Evolutionary conservation across 768 basidiomycete genomes (phyloP), one percentile per base, ranked within the genome.

Genomic region (Leccinum variicolor): DNA sequence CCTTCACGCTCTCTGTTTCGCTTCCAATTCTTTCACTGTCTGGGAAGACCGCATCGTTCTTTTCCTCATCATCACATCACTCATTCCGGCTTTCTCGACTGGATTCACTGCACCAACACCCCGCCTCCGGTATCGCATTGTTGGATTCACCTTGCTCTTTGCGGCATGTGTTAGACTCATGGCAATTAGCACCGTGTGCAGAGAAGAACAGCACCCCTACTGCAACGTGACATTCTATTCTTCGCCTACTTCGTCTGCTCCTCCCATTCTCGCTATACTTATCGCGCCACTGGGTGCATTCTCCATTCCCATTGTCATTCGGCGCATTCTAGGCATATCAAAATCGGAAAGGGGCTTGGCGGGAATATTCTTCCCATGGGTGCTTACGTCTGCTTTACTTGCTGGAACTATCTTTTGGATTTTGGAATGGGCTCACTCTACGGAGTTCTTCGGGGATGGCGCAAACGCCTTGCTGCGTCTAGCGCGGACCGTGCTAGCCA

Each of bases 21-120:
- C 88, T 15, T 96, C 94, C 25, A 98, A 98, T 76, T 97, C 94
- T 0, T 96, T 92, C 77, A 92, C 91, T n/a, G 83, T 98, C 71
- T 98, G 94, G 94, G 97, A 99, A 80, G 95, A 98, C 69, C 82
- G 82, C 31, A 77, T 92, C 55, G 78, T 89, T 11, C 82, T 85
- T 8, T 95, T 86, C 79, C 80, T 98, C 54, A 75, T 87, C 58
- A 68, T 86, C 46, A 82, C 82, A 36, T 89, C 84, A 31, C 74
- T 93, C 36, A 72, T 84, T 11, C 85, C 86, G 0, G 76, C 75
- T 57, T 74, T 89, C 59, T 66, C 89, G 31, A 77, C 77, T 50
- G 88, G 90, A 0, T 74, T 92, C 54, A 74, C 81, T 0, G 88
- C 90, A 0, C 88, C 91, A 1, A 86, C 83, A 7, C 63, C 76